A percentile compares a stretch with the other conserved stretches of the same genome.
Conservation (phyloP, 257 asterid genomes). For the Schizonepeta tenuifolia region DNA sequence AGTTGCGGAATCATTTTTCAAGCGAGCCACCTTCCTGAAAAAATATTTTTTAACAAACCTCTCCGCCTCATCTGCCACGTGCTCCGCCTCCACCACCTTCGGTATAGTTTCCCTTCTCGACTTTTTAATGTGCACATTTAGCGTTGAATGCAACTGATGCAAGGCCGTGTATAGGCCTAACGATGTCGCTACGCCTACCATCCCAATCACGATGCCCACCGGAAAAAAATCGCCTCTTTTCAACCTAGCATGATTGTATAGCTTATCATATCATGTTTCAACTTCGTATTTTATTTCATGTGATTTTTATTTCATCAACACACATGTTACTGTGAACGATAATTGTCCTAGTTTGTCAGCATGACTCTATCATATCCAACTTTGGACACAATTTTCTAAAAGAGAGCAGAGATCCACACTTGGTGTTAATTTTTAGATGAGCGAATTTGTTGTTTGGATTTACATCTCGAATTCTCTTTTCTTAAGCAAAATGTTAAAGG, state of each 20-base stretch:
- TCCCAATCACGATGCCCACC: constrained; percentile 55
- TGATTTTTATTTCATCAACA: not conserved
- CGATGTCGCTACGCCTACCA: constrained; percentile 46
- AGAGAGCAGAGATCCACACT: no score
- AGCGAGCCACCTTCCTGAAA: constrained; percentile 67
- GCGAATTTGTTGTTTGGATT: no score
- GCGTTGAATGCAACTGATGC: constrained; percentile 59
- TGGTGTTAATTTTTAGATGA: no score
- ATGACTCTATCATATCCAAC: no score
- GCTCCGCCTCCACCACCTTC: constrained; percentile 69
- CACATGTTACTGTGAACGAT: not conserved
- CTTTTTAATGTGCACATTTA: constrained; percentile 62
- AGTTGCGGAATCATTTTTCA: constrained; percentile 27
- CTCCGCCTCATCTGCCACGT: constrained; percentile 51
- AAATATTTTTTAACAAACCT: constrained; percentile 57
- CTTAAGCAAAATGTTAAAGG: no score
- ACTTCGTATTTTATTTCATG: not conserved
- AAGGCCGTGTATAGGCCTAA: constrained; percentile 53
- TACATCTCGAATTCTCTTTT: no score
- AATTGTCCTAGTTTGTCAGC: no score
- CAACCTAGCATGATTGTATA: constrained; percentile 31
- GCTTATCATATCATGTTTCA: not conserved
- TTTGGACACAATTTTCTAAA: no score
- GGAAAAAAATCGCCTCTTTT: constrained; percentile 54
- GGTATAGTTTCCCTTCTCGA: constrained; percentile 67